Evolutionary conservation across 2,329 filamentous ascomycete genomes (phyloP).

Genomic region (Dichotomopilus funicola): DNA sequence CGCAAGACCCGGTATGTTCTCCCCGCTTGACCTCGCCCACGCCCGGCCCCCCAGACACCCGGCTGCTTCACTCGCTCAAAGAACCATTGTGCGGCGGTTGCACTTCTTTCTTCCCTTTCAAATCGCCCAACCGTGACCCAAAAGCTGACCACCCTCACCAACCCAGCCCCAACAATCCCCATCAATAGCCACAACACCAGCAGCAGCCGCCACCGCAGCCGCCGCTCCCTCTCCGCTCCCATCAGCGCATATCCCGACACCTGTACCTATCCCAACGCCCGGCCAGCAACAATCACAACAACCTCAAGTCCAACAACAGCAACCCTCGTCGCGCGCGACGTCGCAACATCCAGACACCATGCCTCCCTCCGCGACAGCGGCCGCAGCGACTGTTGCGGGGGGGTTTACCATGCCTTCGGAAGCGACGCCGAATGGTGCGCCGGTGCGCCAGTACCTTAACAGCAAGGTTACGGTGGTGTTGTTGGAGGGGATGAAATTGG

Average conservation of each 20-base stretch:
- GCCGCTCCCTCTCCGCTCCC: background rate
- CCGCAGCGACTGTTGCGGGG: background rate
- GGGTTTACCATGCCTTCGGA: conserved; percentile 52
- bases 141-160: background rate
- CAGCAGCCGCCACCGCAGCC: conserved; percentile 7
- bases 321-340: conserved; percentile 2
- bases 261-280: background rate
- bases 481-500: conserved; percentile 66
- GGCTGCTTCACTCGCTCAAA: too few species aligned
- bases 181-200: conserved; percentile 6
- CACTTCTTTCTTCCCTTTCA: background rate
- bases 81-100: too few species aligned
- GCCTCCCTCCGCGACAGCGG: background rate
- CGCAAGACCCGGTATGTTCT: conserved; percentile 6
- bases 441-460: conserved; percentile 65
- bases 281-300: background rate
- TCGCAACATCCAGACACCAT: background rate
- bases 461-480: conserved; percentile 61
- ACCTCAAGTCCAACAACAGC: background rate
- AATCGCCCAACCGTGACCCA: too few species aligned
- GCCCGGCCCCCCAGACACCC: background rate
- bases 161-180: background rate
- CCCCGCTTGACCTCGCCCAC: background rate
- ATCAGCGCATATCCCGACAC: background rate
- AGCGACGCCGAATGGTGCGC: conserved; percentile 58